Base-by-base conservation (phyloP, 2,329 filamentous ascomycete species). In the Fusarium albidum region DNA sequence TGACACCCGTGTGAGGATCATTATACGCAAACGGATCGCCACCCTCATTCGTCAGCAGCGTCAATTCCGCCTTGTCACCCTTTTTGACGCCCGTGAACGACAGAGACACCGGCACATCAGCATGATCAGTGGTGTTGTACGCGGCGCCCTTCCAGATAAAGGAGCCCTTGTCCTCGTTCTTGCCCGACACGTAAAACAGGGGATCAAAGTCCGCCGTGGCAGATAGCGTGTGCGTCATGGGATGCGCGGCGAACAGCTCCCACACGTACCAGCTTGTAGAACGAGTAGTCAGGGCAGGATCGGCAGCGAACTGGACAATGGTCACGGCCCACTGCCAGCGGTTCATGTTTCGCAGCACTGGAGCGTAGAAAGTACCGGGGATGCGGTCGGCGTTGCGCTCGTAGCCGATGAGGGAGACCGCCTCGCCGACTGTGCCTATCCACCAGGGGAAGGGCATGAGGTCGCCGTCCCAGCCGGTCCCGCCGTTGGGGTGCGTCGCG, bases 351-450 rank as follows among this genome's bases (percentile, higher is more conserved):
- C 77, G 73, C n/a, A 81, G 68, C 4, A 79, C 74, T 1, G 79
- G 79, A 0, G 79, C 77, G 72, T 82, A 84, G 45, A 78, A 75
- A 1, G 80, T 78, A 7, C 81, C 82, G 3, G 79, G 77, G 37
- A 87, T 78, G 15, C 79, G 77, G 61, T 87, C 83, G 4, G 79
- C 77, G 70, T 89, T 89, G 49, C 86, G 78, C 76, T 90, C 87
- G 26, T 83, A 82, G 14, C 85, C 83, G 56, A 89, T 77, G 13
- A 89, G 75, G 49, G 82, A 86, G n/a, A 90, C 77, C 18, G 84
- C 86, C 67, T 90, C 87, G 12, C 80, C 81, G 3, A 90, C 82
- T 9, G 81, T 76, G 21, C 84, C 85, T 42, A 83, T 81, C 84
- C 81, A 83, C 75, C 79, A 84, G 1, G 78, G 81, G 59, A 76